phyloP scores from a whole-genome alignment of 2,329 filamentous ascomycete species.

The Colletotrichum zoysiae region DNA sequence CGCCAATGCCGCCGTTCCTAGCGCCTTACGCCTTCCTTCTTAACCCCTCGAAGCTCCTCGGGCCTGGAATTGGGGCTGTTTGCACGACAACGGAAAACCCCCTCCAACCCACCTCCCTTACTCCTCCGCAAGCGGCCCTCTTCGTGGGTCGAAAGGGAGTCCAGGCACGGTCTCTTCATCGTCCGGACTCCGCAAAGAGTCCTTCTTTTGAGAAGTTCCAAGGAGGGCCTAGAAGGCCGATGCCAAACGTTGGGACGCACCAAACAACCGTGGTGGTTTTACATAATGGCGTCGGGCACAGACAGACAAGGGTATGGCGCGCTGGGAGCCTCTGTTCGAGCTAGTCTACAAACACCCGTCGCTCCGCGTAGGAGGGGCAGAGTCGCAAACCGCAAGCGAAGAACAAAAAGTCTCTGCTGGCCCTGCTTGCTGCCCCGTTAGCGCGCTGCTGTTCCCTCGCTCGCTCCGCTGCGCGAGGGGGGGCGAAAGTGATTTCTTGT shows the following conservation, averaged over 20 bases:
- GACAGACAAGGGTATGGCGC: constrained; percentile 8
- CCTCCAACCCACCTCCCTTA: not conserved
- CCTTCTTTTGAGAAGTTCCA: constrained; percentile 2
- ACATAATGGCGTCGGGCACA: constrained; percentile 12
- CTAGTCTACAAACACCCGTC: not conserved
- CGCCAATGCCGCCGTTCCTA: constrained; percentile 8
- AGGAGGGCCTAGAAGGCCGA: not conserved
- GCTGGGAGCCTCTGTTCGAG: not conserved
- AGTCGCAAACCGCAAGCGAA: not conserved
- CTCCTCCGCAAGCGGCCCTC: not conserved
- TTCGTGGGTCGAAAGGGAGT: not conserved
- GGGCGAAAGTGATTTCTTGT: not conserved
- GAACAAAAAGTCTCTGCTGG: not conserved
- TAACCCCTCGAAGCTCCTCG: not conserved
- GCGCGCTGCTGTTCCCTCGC: not conserved
- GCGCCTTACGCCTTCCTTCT: not conserved
- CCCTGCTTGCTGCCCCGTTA: not conserved
- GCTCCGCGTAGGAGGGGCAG: not conserved
- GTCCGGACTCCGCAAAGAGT: constrained; percentile 11
- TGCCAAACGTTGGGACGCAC: not conserved
- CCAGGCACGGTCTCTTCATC: not conserved
- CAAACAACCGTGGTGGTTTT: constrained; percentile 6
- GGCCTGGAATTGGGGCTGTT: not conserved
- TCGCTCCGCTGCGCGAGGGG: no score
- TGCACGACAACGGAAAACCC: not conserved